Base-by-base conservation (phyloP, 495 filamentous ascomycete species). In the Xylaria nigripes region DNA sequence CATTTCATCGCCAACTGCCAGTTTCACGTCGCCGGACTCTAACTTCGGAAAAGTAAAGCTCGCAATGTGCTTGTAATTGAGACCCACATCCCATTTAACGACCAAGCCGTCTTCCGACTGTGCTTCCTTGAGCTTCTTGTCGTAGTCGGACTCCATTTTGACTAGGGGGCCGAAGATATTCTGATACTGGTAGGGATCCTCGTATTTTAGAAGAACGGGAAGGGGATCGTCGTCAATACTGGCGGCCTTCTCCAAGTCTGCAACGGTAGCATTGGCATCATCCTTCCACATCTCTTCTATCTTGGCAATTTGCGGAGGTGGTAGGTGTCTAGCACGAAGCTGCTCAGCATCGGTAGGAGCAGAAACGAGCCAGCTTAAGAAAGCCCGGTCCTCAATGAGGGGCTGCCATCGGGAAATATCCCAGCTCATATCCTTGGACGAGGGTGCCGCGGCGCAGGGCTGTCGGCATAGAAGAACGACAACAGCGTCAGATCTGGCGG, bases 391-490 rank as follows among this genome's bases (percentile, higher is more conserved):
- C 65, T 96, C 91, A 55, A 99, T 96, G 34, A 99, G 76, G 2
- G 93, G 93, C 61, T 97, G 91, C 93, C 93, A 99, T 59, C 90
- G 84, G 7, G 94, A 95, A 13, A 90, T 92, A 71, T 99, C 93
- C 93, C 93, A 99, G 68, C 92, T 97, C 93, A 99, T 99, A 64
- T 97, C 93, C 72, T 99, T 99, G n/a, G 89, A 90, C 10, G 92
- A 95, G 4, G 89, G 86, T 76, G 86, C 90, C 29, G 94, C 82
- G 36, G 90, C 93, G 71, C 93, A 99, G 43, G 93, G 93, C 68
- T 97, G 93, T 27, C 93, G 89, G 70, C 93, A 99, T 8, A 99
- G 79, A 38, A 99, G 81, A 16, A 99, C 93, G 19, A 99, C 93
- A 19, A 99, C 93, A 0, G 93, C 96, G 60, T 99, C 93, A 2